Evolutionary conservation across 2,329 filamentous ascomycete genomes (phyloP), one percentile per base, ranked within the genome.

Genomic region (Talaromyces rugulosus): DNA sequence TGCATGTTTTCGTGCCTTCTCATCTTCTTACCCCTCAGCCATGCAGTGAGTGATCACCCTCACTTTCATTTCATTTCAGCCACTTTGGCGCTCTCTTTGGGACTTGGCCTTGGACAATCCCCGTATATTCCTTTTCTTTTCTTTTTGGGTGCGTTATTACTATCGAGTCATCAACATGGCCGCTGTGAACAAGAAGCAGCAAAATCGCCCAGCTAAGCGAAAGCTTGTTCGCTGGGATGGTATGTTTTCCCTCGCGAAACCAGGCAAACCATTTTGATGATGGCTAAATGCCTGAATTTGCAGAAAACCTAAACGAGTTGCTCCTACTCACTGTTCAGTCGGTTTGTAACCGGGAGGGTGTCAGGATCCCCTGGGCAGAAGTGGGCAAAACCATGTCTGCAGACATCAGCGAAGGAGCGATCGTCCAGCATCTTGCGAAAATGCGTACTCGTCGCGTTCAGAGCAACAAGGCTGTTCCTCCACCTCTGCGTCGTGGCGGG

Each of bases 391-490:
- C 69, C 1, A 78, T 82, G 75, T 75, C 74, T 5, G 60, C 70
- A 1, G 72, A 71, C n/a, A 77, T 77, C 60, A 75, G 73, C 0
- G 77, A 77, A 55, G 78, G 79, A 2, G 76, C 79, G 1, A 80
- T 81, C 27, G 68, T 77, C 1, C 80, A 82, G 64, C 80, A 82
- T 58, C 68, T 82, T 14, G 71, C 78, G 0, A 82, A 82, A 62
- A 65, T 81, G 2, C 78, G 80, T 8, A 56, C 44, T 18, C 72
- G 74, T 33, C 72, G 79, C 63, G 63, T 71, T 8, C 63, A 66
- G 2, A 67, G 69, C 4, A 70, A 71, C 0, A 72, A 76, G 31
- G 64, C 64, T 1, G 75, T 79, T 2, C 79, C 79, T 4, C 77
- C 78, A 8, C 69, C 74, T 23, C 67, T 79, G 6, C 74, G 72